Evolutionary conservation across 2,329 filamentous ascomycete genomes (phyloP), one percentile per base, ranked within the genome.

Genomic region (Aspergillus hortae): DNA sequence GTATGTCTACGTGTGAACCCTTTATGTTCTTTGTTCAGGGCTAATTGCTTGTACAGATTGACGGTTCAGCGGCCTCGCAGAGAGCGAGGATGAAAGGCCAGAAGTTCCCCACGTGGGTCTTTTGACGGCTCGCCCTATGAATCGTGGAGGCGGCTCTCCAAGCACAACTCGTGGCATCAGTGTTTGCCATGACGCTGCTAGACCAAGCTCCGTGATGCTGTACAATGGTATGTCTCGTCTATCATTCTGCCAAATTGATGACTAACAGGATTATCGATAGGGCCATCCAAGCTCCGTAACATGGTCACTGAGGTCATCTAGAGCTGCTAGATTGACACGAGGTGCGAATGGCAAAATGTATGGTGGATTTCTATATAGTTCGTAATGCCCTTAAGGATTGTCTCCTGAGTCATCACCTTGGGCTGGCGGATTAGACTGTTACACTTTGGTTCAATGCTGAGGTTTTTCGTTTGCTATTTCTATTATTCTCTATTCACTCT

Each of bases 1-100:
- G 81, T 82, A 68, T 54, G 67, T 44, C 11, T 30, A 10, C 21
- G 23, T 6, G 25, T 17, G 14, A 15, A 11, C 44, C 14, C 32
- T 36, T 23, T 15, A 36, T 15, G 23, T 21, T n/a, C 10, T 25
- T 30, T 30, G 17, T 19, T 19, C n/a, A 2, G 19, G 19, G 15
- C 33, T 33, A 46, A 15, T n/a, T 36, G 44, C 21, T 19, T 35
- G 23, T 53, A 30, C 63, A 88, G 85, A 95, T 94, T 92, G 89
- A 92, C 88, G 86, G 82, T 84, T 85, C 84, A 84, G 89, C 80
- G 81, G 83, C 89, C 89, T 92, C 89, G 89, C 87, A 76, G 73
- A 78, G 73, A 81, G 86, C 90, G 92, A 95, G 92, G 91, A 87
- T 84, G 80, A 80, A 80, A 80, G 81, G 86, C 87, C 79, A 80